phyloP scores from a whole-genome alignment of 208 protist species.

The Crithidia bombi region DNA sequence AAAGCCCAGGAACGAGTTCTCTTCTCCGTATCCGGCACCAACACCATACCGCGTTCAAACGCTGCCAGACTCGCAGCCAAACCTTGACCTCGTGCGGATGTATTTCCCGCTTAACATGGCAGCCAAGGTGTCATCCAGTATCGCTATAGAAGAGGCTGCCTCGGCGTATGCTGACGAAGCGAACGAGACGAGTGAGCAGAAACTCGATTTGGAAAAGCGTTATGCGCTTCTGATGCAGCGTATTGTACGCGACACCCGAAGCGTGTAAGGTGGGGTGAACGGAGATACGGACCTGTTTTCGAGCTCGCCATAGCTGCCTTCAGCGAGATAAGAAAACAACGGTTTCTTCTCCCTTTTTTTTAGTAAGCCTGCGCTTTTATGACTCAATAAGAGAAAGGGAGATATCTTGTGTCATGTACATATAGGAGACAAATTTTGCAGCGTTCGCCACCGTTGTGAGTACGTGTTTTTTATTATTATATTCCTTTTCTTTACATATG shows the following conservation, averaged over 20 bases:
- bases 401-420: no score
- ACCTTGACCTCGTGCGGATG: slow-evolving; percentile 11
- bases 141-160: neutral
- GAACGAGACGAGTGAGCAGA: neutral
- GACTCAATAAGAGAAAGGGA: no score
- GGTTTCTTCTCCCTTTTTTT: no score
- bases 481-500: no score
- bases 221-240: slow-evolving; percentile 26
- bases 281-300: neutral
- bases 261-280: neutral
- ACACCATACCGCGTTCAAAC: slow-evolving; percentile 8
- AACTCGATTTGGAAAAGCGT: slow-evolving; percentile 19
- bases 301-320: no score
- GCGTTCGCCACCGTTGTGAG: no score
- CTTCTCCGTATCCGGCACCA: no score
- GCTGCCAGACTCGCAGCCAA: slow-evolving; percentile 8
- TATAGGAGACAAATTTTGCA: no score
- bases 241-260: slow-evolving; percentile 5
- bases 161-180: neutral
- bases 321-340: no score
- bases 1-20: neutral
- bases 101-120: neutral
- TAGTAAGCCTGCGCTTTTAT: no score
- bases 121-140: neutral
- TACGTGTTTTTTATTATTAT: no score